phyloP scores from a whole-genome alignment of 441 rosid genomes.

The Corymbia citriodora region DNA sequence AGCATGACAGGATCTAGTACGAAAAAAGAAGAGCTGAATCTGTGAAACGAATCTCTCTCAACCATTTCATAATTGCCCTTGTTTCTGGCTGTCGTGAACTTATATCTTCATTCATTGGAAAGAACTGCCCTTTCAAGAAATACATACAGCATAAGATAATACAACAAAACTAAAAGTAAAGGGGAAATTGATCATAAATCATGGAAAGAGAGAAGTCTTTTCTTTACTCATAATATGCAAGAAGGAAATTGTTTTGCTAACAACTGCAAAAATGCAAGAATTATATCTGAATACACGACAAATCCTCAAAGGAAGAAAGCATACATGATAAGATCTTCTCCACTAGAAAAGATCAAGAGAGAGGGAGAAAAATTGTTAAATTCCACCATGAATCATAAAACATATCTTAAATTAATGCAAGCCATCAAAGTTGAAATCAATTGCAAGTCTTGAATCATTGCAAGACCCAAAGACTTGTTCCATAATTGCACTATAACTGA shows the following conservation, averaged over 20 bases:
- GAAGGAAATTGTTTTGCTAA: neutral
- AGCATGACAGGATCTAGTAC: neutral
- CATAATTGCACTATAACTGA: neutral
- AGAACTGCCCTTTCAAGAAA: slow-evolving; percentile 47
- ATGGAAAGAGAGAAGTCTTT: neutral
- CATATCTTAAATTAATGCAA: neutral
- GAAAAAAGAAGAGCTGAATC: slow-evolving; percentile 5
- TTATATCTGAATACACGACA: neutral
- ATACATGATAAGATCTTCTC: neutral
- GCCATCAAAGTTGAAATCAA: neutral
- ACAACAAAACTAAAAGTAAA: neutral
- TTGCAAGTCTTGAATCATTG: neutral
- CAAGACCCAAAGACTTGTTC: neutral
- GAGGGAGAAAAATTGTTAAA: neutral
- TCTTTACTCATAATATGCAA: neutral
- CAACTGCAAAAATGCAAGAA: neutral
- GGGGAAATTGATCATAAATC: neutral
- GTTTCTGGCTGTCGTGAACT: slow-evolving; percentile 78
- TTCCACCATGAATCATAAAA: neutral
- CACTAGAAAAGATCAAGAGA: neutral
- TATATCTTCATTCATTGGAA: slow-evolving; percentile 54
- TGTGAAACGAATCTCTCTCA: slow-evolving; percentile 62
- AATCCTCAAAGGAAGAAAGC: neutral
- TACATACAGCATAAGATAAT: neutral
- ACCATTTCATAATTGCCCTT: slow-evolving; percentile 80